These are phyloP conservation scores for Theobroma grandiflorum DNA, from an alignment of 441 rosid genomes.

Conservation along the genomic window DNA sequence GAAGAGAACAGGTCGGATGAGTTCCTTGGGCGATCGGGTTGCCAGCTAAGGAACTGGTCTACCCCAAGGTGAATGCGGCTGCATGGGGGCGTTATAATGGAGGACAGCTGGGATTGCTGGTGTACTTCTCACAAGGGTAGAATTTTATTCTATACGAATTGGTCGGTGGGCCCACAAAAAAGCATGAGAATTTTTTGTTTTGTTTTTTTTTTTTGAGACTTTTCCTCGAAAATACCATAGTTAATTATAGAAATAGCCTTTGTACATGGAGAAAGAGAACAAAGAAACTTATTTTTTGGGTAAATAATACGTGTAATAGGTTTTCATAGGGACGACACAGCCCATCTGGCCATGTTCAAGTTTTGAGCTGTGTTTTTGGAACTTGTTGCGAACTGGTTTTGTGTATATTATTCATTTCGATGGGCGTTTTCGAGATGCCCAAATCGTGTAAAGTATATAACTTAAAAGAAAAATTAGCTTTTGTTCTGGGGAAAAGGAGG, in stretches of 20 bases:
- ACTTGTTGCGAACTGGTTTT: background rate
- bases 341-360: background rate
- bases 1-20: conserved; percentile 19
- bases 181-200: background rate
- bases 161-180: conserved; percentile 21
- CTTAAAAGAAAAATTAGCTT: background rate
- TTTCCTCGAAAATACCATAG: background rate
- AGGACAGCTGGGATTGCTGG: conserved; percentile 52
- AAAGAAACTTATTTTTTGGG: background rate
- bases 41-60: conserved; percentile 29
- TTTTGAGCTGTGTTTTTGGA: background rate
- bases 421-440: background rate
- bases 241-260: background rate
- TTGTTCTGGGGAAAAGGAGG: background rate
- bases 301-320: conserved; percentile 10
- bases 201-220: background rate
- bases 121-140: background rate
- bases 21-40: background rate
- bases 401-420: too few relatives aligned
- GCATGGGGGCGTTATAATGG: conserved; percentile 31
- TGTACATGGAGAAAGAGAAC: background rate
- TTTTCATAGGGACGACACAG: background rate
- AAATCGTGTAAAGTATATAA: background rate
- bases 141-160: background rate
- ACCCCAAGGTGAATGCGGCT: conserved; percentile 36